A percentile compares a stretch with the other conserved stretches of the same genome.
Conservation (phyloP, 805 yeast genomes). For the Teunomyces stri region DNA sequence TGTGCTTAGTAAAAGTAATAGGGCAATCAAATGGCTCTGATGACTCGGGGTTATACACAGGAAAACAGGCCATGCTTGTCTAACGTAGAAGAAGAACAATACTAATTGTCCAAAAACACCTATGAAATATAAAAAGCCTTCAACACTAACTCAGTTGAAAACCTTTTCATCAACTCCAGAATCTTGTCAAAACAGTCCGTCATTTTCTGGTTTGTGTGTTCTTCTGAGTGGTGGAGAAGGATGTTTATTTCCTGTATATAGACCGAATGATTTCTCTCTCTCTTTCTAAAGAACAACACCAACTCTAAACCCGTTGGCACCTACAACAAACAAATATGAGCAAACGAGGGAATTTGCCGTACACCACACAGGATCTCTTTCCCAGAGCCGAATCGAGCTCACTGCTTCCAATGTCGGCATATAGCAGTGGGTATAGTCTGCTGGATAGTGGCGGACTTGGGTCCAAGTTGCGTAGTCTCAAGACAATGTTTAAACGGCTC, state of each 20-base stretch:
- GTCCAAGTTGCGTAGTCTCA: constrained; percentile 22
- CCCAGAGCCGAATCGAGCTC: constrained; percentile 22
- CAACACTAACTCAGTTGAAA: too few species aligned
- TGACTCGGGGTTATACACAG: neutral
- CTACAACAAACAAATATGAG: constrained; percentile 21
- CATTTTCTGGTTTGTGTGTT: too few species aligned
- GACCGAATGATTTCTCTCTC: neutral
- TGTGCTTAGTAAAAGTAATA: neutral
- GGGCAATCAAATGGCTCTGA: neutral
- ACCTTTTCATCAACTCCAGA: too few species aligned
- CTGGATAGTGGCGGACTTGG: constrained; percentile 5
- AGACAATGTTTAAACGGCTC: constrained; percentile 32
- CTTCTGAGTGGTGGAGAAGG: too few species aligned
- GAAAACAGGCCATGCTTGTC: too few species aligned
- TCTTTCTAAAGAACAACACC: neutral
- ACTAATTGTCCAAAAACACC: too few species aligned
- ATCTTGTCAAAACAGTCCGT: too few species aligned
- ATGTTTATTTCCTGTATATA: neutral
- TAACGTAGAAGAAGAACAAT: too few species aligned
- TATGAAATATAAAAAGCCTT: too few species aligned
- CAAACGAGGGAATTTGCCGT: constrained; percentile 39
- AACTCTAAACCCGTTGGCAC: neutral
- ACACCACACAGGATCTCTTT: constrained; percentile 42
- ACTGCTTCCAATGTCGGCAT: constrained; percentile 3
- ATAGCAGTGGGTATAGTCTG: constrained; percentile 7